These are phyloP conservation scores for Solanum corneliomulleri DNA, from an alignment of 257 asterid genomes.

Conservation along the genomic window DNA sequence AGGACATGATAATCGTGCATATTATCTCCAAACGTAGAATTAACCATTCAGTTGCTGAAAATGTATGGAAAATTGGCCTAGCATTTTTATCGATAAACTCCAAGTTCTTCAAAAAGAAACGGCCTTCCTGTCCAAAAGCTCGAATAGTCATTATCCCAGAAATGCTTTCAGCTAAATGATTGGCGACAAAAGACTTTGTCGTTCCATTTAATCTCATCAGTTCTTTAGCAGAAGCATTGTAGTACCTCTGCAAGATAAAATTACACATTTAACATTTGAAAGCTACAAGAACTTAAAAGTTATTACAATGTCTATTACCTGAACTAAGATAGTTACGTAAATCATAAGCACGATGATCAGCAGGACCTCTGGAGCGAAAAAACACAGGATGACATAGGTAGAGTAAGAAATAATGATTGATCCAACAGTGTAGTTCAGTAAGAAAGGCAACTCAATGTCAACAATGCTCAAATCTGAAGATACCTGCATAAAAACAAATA, in stretches of 20 bases:
- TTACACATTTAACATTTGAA: too few species aligned
- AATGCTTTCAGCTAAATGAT: neutral
- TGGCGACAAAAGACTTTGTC: neutral
- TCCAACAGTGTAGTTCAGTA: neutral
- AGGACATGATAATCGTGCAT: neutral
- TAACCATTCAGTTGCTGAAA: neutral
- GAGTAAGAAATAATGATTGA: neutral
- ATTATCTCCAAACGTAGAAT: neutral
- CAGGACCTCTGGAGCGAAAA: neutral
- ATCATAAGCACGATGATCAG: neutral
- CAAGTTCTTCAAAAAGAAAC: neutral
- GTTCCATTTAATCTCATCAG: neutral
- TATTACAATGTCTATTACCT: neutral
- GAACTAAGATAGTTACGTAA: neutral
- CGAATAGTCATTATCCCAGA: neutral
- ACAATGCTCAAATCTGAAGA: constrained; percentile 73
- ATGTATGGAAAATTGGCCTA: neutral
- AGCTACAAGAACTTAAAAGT: neutral
- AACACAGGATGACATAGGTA: neutral
- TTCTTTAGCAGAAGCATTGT: neutral
- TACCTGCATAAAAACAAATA: constrained; percentile 32
- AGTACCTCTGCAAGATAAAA: neutral
- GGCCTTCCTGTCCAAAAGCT: neutral
- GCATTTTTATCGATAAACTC: neutral
- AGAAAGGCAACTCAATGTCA: constrained; percentile 74